Conservation (phyloP, 2,329 filamentous ascomycete species). For the Stenocarpella maydis region DNA sequence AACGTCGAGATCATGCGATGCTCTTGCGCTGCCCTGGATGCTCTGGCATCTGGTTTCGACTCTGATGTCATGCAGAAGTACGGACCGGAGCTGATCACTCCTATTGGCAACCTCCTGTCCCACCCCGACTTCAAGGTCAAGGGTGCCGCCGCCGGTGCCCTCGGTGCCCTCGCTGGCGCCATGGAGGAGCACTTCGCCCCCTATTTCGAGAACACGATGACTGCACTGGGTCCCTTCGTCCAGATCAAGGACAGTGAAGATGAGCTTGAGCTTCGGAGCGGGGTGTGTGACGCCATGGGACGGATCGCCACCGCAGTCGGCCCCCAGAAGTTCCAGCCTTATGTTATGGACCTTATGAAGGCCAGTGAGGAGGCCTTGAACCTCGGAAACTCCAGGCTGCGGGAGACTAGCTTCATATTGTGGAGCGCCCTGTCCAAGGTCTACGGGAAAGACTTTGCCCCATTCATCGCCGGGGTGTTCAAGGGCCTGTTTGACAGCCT, state of each 20-base stretch:
- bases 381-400: conserved; percentile 87
- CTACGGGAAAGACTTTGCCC: conserved; percentile 83
- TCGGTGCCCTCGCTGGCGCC: conserved; percentile 89
- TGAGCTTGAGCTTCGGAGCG: conserved; percentile 87
- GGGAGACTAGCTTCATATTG: conserved; percentile 96
- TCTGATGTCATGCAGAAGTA: conserved; percentile 83
- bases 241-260: conserved; percentile 88
- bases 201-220: conserved; percentile 93
- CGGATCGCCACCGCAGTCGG: conserved; percentile 92
- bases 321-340: conserved; percentile 85
- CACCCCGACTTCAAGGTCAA: conserved; percentile 91
- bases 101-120: conserved; percentile 83
- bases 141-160: conserved; percentile 84
- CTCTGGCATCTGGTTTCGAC: conserved; percentile 86
- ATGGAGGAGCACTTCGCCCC: conserved; percentile 84
- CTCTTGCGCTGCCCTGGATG: conserved; percentile 89
- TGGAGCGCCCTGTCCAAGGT: conserved; percentile 96
- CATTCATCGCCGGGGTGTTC: conserved; percentile 81
- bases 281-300: conserved; percentile 91
- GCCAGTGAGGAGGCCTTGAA: conserved; percentile 90
- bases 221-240: conserved; percentile 84
- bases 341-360: conserved; percentile 88
- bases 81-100: conserved; percentile 81
- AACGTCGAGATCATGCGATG: conserved; percentile 88
- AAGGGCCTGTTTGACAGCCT: conserved; percentile 84